Percentiles rank a stretch among this genome's conserved stretches.
phyloP scores from a whole-genome alignment of 2,329 filamentous ascomycete genomes.

The Paecilomyces sp. region DNA sequence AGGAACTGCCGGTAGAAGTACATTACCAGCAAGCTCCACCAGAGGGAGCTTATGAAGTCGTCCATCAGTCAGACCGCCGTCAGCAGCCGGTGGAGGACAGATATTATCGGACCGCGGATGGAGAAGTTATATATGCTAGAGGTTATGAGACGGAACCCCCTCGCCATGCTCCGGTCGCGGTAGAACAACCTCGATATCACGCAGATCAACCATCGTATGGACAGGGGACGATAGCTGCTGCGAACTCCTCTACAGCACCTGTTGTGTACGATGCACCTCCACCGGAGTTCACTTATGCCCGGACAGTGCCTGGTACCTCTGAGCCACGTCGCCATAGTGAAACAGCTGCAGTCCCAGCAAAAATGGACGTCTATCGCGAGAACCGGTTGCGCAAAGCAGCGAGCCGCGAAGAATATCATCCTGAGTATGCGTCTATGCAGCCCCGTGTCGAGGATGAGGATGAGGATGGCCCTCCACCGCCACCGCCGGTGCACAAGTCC shows the following conservation, averaged over 20 bases:
- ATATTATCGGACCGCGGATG: not conserved
- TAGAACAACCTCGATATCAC: slow-evolving; percentile 17
- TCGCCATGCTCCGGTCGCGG: slow-evolving; percentile 12
- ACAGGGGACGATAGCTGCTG: slow-evolving; percentile 12
- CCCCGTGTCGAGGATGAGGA: slow-evolving; percentile 41
- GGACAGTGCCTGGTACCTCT: slow-evolving; percentile 8
- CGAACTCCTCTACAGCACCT: slow-evolving; percentile 5
- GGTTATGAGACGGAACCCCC: slow-evolving; percentile 6
- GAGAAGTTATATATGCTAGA: not conserved
- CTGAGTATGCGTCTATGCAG: slow-evolving; percentile 39
- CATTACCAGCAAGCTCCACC: slow-evolving; percentile 18
- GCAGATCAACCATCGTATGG: slow-evolving; percentile 15
- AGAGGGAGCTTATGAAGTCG: slow-evolving; percentile 11
- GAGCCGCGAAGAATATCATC: slow-evolving; percentile 22
- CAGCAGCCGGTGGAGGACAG: not conserved
- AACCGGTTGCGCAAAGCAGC: slow-evolving; percentile 17
- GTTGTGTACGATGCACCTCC: slow-evolving; percentile 12
- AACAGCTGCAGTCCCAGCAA: slow-evolving; percentile 23
- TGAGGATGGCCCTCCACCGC: slow-evolving; percentile 29
- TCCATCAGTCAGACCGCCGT: slow-evolving; percentile 9
- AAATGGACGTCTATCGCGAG: slow-evolving; percentile 6
- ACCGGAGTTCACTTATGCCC: slow-evolving; percentile 10
- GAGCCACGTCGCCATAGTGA: slow-evolving; percentile 18
- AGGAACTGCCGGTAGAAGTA: slow-evolving; percentile 11
- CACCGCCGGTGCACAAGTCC: slow-evolving; percentile 29